phyloP scores from a whole-genome alignment of 805 yeast genomes.

The Starmera pachycereana region DNA sequence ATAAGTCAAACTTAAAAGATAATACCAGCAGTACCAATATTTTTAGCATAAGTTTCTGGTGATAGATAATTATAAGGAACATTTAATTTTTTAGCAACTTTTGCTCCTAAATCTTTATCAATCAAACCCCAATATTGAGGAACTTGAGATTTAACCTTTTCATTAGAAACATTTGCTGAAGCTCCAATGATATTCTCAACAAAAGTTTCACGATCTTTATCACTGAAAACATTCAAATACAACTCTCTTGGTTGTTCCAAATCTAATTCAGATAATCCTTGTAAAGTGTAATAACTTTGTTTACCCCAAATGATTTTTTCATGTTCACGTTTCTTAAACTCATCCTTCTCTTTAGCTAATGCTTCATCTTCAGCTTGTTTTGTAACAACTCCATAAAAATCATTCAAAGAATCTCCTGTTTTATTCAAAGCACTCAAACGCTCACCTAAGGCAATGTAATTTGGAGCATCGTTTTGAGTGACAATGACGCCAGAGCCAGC shows the following conservation, averaged over 20 bases:
- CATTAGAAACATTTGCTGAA: constrained; percentile 23
- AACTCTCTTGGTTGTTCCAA: constrained; percentile 36
- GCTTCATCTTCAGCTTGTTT: constrained; percentile 17
- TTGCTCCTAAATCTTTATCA: constrained; percentile 29
- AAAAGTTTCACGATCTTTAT: constrained; percentile 22
- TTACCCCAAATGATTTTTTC: constrained; percentile 27
- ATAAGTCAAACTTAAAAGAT: not conserved
- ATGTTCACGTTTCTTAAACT: constrained; percentile 18
- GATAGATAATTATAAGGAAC: constrained; percentile 25
- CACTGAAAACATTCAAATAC: constrained; percentile 29
- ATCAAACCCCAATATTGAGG: constrained; percentile 32
- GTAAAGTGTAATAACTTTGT: constrained; percentile 26
- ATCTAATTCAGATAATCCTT: constrained; percentile 33
- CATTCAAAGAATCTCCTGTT: constrained; percentile 13
- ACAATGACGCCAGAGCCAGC: constrained; percentile 49
- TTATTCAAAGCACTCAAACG: constrained; percentile 19
- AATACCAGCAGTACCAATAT: constrained; percentile 16
- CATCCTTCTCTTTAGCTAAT: constrained; percentile 20
- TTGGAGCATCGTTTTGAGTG: constrained; percentile 40
- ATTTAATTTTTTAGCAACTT: constrained; percentile 31
- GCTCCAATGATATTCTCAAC: constrained; percentile 29
- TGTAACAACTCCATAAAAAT: constrained; percentile 25
- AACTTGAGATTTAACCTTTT: constrained; percentile 25
- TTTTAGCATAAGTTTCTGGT: constrained; percentile 24
- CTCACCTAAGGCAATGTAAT: constrained; percentile 35